A percentile compares a stretch with the other conserved stretches of the same genome.
phyloP scores from a whole-genome alignment of 805 yeast genomes.

The Cyberlindnera japonica region DNA sequence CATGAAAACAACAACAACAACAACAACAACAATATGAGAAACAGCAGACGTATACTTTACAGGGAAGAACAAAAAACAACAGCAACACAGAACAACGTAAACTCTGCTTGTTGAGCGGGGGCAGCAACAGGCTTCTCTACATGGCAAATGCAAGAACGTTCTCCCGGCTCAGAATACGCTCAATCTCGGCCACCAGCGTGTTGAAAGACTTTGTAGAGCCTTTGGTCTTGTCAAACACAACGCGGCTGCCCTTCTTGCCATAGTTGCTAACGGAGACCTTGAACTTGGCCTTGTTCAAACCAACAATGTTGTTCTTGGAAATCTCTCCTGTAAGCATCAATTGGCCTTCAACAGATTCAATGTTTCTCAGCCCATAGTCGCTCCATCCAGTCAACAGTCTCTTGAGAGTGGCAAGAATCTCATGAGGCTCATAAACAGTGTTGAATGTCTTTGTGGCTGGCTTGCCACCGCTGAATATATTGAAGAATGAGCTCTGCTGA shows the following conservation, averaged over 20 bases:
- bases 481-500: constrained; percentile 29
- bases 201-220: constrained; percentile 64
- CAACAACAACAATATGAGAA: not conserved
- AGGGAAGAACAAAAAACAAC: not conserved
- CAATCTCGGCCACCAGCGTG: constrained; percentile 58
- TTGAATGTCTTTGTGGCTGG: constrained; percentile 27
- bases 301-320: constrained; percentile 56
- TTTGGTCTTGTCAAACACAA: constrained; percentile 56
- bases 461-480: constrained; percentile 28
- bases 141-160: constrained; percentile 43
- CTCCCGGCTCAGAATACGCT: constrained; percentile 61
- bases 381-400: constrained; percentile 66
- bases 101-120: too few species aligned
- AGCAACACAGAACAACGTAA: too few species aligned
- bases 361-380: constrained; percentile 60
- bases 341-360: constrained; percentile 41
- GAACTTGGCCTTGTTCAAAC: constrained; percentile 61
- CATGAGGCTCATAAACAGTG: constrained; percentile 37
- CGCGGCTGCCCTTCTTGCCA: constrained; percentile 47
- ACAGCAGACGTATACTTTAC: not conserved
- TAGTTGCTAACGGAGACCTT: constrained; percentile 44
- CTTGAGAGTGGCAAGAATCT: constrained; percentile 60
- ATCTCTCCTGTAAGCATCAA: constrained; percentile 57
- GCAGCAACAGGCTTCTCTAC: constrained; percentile 9
- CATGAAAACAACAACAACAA: not conserved